Conservation (phyloP, 2,329 filamentous ascomycete genomes). For the Pseudogymnoascus sp. region DNA sequence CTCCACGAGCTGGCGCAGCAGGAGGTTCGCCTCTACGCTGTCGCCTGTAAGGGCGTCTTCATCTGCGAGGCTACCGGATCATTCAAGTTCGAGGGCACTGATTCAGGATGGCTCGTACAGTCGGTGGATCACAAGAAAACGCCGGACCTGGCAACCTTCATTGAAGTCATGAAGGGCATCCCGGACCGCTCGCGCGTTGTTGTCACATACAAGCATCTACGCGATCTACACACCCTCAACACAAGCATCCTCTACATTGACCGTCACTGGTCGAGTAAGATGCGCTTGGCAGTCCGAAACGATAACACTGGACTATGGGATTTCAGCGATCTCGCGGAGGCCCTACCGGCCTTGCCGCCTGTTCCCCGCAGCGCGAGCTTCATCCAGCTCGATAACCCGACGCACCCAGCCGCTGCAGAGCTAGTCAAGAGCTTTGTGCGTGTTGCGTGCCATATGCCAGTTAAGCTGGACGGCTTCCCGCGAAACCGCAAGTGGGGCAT, state of each 20-base stretch:
- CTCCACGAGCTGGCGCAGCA: conserved; percentile 98
- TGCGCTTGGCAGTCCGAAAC: conserved; percentile 87
- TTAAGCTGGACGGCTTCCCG: conserved; percentile 97
- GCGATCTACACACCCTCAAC: conserved; percentile 89
- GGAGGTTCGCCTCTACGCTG: conserved; percentile 90
- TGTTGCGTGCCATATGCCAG: conserved; percentile 83
- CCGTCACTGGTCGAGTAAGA: conserved; percentile 91
- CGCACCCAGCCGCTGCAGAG: conserved; percentile 83
- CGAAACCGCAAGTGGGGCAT: conserved; percentile 92
- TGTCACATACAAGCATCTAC: conserved; percentile 89
- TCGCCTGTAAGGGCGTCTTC: conserved; percentile 86
- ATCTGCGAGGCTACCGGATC: conserved; percentile 93
- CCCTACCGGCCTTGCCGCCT: conserved; percentile 67
- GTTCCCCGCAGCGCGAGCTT: conserved; percentile 78
- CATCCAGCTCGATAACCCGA: conserved; percentile 82
- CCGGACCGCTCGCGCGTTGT: conserved; percentile 80
- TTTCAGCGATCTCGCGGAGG: conserved; percentile 76
- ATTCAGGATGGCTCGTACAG: conserved; percentile 91
- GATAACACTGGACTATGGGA: conserved; percentile 91
- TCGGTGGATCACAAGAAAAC: conserved; percentile 88
- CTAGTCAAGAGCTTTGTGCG: conserved; percentile 93
- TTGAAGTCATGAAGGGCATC: conserved; percentile 82
- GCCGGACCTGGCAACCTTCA: conserved; percentile 78
- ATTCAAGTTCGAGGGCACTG: conserved; percentile 85
- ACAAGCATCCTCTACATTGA: conserved; percentile 90